Percentiles rank a stretch among this genome's conserved stretches.
phyloP scores from a whole-genome alignment of 495 filamentous ascomycete species.

The Pseudoneurospora amorphoporcata region DNA sequence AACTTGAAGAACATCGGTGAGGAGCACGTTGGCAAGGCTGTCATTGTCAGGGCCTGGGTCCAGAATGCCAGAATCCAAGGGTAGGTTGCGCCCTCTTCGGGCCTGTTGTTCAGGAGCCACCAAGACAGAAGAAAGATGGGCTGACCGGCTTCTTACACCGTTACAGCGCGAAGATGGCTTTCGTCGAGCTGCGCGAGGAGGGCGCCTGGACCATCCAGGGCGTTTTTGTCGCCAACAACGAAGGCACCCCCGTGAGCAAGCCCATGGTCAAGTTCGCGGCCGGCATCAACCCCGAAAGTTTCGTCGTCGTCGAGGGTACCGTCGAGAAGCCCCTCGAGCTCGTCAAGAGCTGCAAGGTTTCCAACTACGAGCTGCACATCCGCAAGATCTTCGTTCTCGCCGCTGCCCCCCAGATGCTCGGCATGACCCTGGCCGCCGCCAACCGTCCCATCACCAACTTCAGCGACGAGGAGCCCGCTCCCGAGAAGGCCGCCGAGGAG shows the following conservation, averaged over 20 bases:
- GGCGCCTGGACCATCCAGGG: slow-evolving; percentile 52
- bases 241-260: slow-evolving; percentile 44
- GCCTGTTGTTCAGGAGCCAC: not conserved
- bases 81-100: not conserved
- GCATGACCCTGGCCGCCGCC: slow-evolving; percentile 59
- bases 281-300: slow-evolving; percentile 65
- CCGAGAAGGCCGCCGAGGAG: slow-evolving; percentile 35
- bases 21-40: slow-evolving; percentile 57
- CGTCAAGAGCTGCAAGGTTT: slow-evolving; percentile 69
- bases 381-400: slow-evolving; percentile 64
- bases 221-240: slow-evolving; percentile 46
- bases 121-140: not conserved
- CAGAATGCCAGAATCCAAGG: slow-evolving; percentile 78
- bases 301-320: slow-evolving; percentile 68
- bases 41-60: slow-evolving; percentile 72
- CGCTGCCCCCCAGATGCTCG: slow-evolving; percentile 50
- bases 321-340: slow-evolving; percentile 74
- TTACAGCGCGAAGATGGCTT: slow-evolving; percentile 69
- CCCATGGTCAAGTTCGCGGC: slow-evolving; percentile 94
- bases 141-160: not conserved
- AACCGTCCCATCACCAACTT: slow-evolving; percentile 57
- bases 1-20: slow-evolving; percentile 44
- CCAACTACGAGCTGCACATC: slow-evolving; percentile 75
- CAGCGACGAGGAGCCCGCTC: slow-evolving; percentile 46
- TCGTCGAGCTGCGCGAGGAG: slow-evolving; percentile 81